Conservation (phyloP, 805 yeast species). For the Komagataella pseudopastoris region DNA sequence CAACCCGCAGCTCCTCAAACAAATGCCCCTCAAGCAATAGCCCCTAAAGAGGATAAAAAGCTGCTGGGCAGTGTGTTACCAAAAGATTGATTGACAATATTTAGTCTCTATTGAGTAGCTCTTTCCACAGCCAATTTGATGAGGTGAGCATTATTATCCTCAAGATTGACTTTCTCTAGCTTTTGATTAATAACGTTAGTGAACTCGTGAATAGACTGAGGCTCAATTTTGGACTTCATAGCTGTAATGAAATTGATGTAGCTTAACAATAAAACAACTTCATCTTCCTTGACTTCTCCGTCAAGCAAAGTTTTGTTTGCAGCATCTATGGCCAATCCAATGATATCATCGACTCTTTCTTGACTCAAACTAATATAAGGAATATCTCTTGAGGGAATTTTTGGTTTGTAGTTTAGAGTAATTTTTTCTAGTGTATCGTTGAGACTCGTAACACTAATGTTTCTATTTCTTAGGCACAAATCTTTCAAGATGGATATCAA, state of each 20-base stretch:
- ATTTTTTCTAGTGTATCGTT: neutral
- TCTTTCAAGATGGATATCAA: slow-evolving; percentile 60
- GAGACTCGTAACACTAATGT: neutral
- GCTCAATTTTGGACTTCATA: neutral
- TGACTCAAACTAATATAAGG: neutral
- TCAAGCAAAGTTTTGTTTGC: neutral
- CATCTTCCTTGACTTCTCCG: neutral
- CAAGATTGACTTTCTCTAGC: neutral
- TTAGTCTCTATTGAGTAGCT: neutral
- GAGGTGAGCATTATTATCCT: neutral
- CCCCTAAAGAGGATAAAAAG: neutral
- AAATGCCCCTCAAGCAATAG: neutral
- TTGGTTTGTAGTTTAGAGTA: neutral
- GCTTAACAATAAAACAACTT: neutral
- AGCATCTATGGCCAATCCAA: neutral
- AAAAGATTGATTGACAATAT: neutral
- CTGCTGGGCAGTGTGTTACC: neutral
- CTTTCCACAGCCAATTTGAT: neutral
- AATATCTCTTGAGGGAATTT: neutral
- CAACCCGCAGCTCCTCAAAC: neutral
- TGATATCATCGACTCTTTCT: neutral
- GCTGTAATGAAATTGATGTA: neutral
- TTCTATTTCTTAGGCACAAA: slow-evolving; percentile 13
- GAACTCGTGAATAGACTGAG: neutral
- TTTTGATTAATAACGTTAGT: too few species aligned